These are phyloP conservation scores for Torulaspora franciscae DNA, from an alignment of 805 yeast genomes.

Conservation along the genomic window DNA sequence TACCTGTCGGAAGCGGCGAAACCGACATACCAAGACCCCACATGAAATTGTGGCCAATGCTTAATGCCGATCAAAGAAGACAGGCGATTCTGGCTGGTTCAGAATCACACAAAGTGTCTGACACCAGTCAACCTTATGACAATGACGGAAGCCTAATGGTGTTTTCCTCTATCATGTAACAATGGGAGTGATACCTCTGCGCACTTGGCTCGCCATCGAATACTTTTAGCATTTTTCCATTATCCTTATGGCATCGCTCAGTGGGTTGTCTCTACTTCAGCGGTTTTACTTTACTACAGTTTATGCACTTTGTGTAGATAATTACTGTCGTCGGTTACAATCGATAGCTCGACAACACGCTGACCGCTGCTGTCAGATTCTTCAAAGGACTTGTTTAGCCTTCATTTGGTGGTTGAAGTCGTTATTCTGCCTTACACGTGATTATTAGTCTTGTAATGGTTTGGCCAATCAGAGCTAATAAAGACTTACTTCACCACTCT, in stretches of 20 bases:
- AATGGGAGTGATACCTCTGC: not conserved
- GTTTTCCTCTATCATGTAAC: constrained; percentile 24
- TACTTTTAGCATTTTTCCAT: not conserved
- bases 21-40: constrained; percentile 5
- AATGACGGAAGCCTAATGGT: constrained; percentile 17
- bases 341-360: no score
- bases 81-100: constrained; percentile 6
- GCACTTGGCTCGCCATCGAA: not conserved
- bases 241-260: not conserved
- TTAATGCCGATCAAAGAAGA: constrained; percentile 5
- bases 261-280: no score
- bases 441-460: no score
- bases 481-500: not conserved
- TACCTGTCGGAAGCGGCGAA: not conserved
- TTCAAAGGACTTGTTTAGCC: no score
- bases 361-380: no score
- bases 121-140: not conserved
- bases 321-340: no score
- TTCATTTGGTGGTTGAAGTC: no score
- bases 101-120: not conserved
- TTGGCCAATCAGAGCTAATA: no score
- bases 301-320: no score
- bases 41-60: constrained; percentile 11
- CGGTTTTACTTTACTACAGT: no score
- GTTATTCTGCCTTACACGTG: no score